A percentile compares a stretch with the other conserved stretches of the same genome.
Conservation (phyloP, 345 rosid species). For the Atalantia buxifolia region DNA sequence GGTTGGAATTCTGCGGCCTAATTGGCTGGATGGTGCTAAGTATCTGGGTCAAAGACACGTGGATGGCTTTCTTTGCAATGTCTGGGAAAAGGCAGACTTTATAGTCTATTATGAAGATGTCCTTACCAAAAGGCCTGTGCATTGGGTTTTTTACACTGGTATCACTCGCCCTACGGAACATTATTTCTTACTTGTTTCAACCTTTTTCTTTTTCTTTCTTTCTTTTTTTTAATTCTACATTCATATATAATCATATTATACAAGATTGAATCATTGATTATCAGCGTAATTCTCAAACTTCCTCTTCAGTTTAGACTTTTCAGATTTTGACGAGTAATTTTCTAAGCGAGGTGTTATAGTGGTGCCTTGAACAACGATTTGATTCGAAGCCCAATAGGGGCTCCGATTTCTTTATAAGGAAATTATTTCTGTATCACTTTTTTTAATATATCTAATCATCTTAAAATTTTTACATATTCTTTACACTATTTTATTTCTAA, state of each 20-base stretch:
- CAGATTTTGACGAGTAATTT: not conserved
- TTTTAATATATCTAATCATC: too few relatives aligned
- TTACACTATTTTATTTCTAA: accelerated
- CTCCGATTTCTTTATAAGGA: too few relatives aligned
- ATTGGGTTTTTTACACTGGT: slow-evolving; percentile 62
- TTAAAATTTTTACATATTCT: too few relatives aligned
- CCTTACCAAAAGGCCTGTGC: slow-evolving; percentile 45
- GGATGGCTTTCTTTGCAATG: slow-evolving; percentile 57
- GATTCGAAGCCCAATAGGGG: too few relatives aligned
- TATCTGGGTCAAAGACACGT: slow-evolving; percentile 51
- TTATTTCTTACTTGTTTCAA: not conserved
- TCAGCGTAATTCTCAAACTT: not conserved
- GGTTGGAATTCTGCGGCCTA: slow-evolving; percentile 60
- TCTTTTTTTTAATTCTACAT: not conserved
- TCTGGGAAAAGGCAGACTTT: slow-evolving; percentile 64
- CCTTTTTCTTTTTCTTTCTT: not conserved
- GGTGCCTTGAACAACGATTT: too few relatives aligned
- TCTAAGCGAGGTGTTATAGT: not conserved
- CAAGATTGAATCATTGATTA: too few relatives aligned
- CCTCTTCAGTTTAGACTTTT: not conserved
- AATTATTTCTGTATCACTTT: too few relatives aligned
- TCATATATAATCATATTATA: not conserved
- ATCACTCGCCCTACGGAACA: not conserved
- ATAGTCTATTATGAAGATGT: slow-evolving; percentile 62
- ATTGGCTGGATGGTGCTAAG: slow-evolving; percentile 54